A percentile compares a stretch with the other conserved stretches of the same genome.
Conservation (phyloP, 495 filamentous ascomycete genomes). For the Penicillium lividum region DNA sequence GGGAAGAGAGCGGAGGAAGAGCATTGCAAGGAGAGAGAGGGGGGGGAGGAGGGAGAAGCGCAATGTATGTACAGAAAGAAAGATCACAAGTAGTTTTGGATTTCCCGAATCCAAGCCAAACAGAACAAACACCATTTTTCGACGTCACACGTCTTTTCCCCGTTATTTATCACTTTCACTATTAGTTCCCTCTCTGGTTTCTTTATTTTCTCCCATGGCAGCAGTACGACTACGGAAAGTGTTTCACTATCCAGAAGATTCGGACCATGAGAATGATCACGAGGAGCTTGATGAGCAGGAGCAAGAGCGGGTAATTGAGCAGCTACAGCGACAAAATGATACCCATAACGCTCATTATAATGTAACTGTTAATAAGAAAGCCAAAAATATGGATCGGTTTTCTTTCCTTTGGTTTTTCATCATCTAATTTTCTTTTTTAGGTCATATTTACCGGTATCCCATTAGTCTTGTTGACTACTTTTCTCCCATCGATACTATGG, state of each 20-base stretch:
- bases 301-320: constrained; percentile 68
- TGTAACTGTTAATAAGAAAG: constrained; percentile 30
- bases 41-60: background rate
- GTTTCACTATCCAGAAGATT: constrained; percentile 63
- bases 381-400: background rate
- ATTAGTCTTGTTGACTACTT: constrained; percentile 49
- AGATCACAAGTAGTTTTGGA: constrained; percentile 4
- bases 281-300: constrained; percentile 69
- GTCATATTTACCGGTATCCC: constrained; percentile 60
- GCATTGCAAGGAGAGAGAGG: constrained; percentile 10
- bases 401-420: background rate
- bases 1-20: constrained; percentile 16
- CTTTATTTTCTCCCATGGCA: constrained; percentile 33
- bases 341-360: constrained; percentile 59
- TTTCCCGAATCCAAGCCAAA: constrained; percentile 24
- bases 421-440: constrained; percentile 28
- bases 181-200: no score
- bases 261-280: constrained; percentile 38
- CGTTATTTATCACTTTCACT: background rate
- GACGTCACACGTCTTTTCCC: constrained; percentile 3
- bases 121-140: constrained; percentile 36
- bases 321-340: constrained; percentile 57
- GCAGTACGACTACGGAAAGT: constrained; percentile 58
- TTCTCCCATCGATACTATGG: constrained; percentile 51
- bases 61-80: background rate